These are phyloP conservation scores for Globisporangium orthogonon DNA, from an alignment of 352 stramenopile species.

Conservation along the genomic window DNA sequence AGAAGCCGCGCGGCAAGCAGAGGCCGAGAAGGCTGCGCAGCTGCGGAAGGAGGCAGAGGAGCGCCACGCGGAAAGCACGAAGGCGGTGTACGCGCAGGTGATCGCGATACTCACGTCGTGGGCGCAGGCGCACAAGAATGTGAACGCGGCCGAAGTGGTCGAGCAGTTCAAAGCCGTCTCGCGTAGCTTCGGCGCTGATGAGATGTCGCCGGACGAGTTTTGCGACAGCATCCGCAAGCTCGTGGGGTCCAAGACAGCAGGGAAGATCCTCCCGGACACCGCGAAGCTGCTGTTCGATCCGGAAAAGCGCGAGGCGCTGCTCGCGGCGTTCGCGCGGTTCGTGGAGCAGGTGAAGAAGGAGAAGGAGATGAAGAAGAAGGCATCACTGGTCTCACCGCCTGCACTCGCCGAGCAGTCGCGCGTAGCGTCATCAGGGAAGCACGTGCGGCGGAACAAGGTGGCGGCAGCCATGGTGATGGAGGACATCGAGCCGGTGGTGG, in stretches of 20 bases:
- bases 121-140: constrained; percentile 45
- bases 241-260: constrained; percentile 65
- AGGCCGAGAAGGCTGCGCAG: constrained; percentile 41
- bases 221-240: constrained; percentile 57
- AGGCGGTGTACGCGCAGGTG: constrained; percentile 57
- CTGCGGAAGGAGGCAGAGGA: constrained; percentile 48
- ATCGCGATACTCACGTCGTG: constrained; percentile 57
- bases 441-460: constrained; percentile 29
- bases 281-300: constrained; percentile 58
- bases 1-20: constrained; percentile 28
- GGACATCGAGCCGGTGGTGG: constrained; percentile 78
- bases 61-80: constrained; percentile 45
- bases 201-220: constrained; percentile 69
- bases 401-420: constrained; percentile 24
- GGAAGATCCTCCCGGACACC: constrained; percentile 70
- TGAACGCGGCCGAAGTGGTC: constrained; percentile 36
- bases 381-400: constrained; percentile 24
- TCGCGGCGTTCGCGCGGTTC: constrained; percentile 58
- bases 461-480: constrained; percentile 48
- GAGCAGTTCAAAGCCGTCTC: constrained; percentile 60
- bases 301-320: constrained; percentile 40
- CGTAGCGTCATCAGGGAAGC: constrained; percentile 30
- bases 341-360: constrained; percentile 62
- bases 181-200: constrained; percentile 50
- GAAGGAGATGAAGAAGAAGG: constrained; percentile 69